These are phyloP conservation scores for Colletotrichum sp. DNA, from an alignment of 2,329 filamentous ascomycete genomes.

Conservation along the genomic window DNA sequence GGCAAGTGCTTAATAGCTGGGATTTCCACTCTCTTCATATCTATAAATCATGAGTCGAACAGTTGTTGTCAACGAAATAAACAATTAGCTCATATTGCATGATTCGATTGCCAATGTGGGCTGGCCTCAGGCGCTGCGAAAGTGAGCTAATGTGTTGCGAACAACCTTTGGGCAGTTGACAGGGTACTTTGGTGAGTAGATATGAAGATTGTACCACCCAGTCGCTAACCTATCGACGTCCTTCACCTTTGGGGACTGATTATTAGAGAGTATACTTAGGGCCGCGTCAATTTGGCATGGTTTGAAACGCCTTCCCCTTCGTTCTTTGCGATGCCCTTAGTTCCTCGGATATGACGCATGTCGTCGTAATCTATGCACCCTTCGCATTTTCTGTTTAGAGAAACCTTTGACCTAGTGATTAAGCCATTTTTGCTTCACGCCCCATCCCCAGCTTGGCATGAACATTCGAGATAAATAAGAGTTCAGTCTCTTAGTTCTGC, in stretches of 20 bases:
- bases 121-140: not conserved
- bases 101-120: not conserved
- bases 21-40: not conserved
- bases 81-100: not conserved
- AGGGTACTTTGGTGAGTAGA: not conserved
- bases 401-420: too few species aligned
- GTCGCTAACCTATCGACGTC: not conserved
- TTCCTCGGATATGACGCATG: not conserved
- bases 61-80: not conserved
- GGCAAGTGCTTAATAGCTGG: not conserved
- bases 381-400: too few species aligned
- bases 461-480: too few species aligned
- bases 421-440: too few species aligned
- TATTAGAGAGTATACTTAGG: accelerated
- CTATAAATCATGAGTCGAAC: not conserved
- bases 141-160: not conserved
- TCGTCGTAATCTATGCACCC: too few species aligned
- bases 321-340: not conserved
- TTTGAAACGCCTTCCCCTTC: not conserved
- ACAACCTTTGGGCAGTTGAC: not conserved
- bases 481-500: too few species aligned
- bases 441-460: too few species aligned
- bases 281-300: accelerated
- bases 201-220: accelerated
- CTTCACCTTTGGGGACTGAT: not conserved